Evolutionary conservation across 805 yeast genomes (phyloP).

Genomic region (Metschnikowia lochheadii): DNA sequence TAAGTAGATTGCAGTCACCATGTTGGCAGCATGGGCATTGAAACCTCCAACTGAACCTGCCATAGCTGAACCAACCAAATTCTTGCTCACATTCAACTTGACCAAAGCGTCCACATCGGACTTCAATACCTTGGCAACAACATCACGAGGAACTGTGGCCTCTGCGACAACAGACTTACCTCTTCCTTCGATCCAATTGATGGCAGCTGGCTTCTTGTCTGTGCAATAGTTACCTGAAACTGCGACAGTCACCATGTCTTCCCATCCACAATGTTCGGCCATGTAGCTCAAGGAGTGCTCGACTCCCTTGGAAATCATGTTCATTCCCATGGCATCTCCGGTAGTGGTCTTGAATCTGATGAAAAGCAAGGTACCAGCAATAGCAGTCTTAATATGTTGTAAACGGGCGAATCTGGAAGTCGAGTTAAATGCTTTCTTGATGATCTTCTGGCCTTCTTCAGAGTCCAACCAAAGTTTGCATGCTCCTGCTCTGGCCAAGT

Average conservation of each 20-base stretch:
- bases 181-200: constrained; percentile 99
- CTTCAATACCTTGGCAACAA: constrained; percentile 78
- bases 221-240: constrained; percentile 97
- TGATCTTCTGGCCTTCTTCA: constrained; percentile 79
- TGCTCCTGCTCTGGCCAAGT: constrained; percentile 83
- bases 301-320: constrained; percentile 98
- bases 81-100: constrained; percentile 82
- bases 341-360: constrained; percentile 97
- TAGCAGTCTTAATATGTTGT: constrained; percentile 84
- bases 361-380: constrained; percentile 87
- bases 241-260: constrained; percentile 88
- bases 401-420: constrained; percentile 96
- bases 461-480: constrained; percentile 95
- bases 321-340: constrained; percentile 99
- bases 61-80: constrained; percentile 94
- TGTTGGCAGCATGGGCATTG: constrained; percentile 96
- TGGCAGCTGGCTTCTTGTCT: constrained; percentile 96
- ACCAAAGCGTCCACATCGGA: constrained; percentile 91
- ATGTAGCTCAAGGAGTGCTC: constrained; percentile 80
- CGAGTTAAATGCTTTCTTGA: constrained; percentile 89
- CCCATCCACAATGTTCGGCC: constrained; percentile 87
- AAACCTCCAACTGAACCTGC: constrained; percentile 98
- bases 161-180: constrained; percentile 98
- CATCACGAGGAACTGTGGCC: constrained; percentile 79
- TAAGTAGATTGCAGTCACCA: constrained; percentile 88